These are phyloP conservation scores for Lentinus brumalis DNA, from an alignment of 768 basidiomycete species.

Conservation along the genomic window DNA sequence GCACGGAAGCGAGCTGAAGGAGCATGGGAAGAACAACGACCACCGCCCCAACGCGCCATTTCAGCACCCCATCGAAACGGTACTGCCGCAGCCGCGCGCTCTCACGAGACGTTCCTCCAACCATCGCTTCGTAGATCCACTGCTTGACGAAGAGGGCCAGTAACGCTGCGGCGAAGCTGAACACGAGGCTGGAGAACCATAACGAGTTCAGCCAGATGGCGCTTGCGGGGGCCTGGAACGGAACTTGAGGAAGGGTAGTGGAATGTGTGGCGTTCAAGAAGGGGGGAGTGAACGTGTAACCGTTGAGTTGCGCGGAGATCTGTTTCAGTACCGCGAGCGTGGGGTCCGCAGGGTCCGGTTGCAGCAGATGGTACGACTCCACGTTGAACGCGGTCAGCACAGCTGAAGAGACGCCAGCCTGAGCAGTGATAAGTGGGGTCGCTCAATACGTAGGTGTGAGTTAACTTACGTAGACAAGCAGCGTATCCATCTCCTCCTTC, in stretches of 20 bases:
- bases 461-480: no score
- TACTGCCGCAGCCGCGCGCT: conserved; percentile 26
- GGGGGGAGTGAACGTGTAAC: not conserved
- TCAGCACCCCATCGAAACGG: conserved; percentile 21
- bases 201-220: conserved; percentile 23
- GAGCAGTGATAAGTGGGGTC: not conserved
- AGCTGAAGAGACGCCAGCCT: conserved; percentile 30
- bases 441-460: no score
- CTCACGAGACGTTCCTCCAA: conserved; percentile 21
- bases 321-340: conserved; percentile 3
- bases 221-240: not conserved
- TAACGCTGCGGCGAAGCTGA: conserved; percentile 27
- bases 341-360: not conserved
- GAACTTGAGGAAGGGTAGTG: no score
- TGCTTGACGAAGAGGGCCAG: conserved; percentile 30
- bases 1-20: conserved; percentile 10
- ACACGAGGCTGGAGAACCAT: conserved; percentile 27
- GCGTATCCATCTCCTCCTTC: no score
- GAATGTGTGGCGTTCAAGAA: conserved; percentile 7
- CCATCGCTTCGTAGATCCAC: conserved; percentile 25
- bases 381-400: conserved; percentile 26
- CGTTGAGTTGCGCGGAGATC: conserved; percentile 12
- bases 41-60: conserved; percentile 26
- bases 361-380: conserved; percentile 19
- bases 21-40: conserved; percentile 24